Base-by-base conservation (phyloP, 169 alveolate genomes). In the Nephromyces sp. region DNA sequence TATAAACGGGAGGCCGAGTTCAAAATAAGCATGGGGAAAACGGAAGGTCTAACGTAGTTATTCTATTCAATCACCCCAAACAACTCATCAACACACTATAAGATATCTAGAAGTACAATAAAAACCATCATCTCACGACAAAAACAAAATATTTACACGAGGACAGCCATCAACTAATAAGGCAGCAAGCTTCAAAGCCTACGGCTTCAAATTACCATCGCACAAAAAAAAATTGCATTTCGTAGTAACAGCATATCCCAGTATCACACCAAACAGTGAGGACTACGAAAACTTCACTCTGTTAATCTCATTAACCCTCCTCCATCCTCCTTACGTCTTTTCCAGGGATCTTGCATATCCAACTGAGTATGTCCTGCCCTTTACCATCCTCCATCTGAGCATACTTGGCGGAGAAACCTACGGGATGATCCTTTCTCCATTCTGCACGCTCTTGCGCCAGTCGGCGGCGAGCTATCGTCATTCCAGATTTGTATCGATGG, bases 321-420 rank as follows among this genome's bases (percentile, higher is more conserved):
- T n/a, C n/a, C n/a, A n/a, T n/a, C n/a, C n/a, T n/a, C n/a, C n/a
- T 52, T 80, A 90, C 96, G 92, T 88, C 87, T 78, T 93, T 91
- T 31, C 99, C 99, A 35, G 99, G 99, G 27, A 95, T 94, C 77
- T 87, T 92, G 80, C 99, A 95, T n/a, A 89, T 88, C 99, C 99
- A 95, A 75, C 84, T 93, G 92, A 93, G 83, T 69, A 93, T 86
- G 80, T 96, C 94, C n/a, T n/a, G n/a, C 29, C 73, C 74, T 28
- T 85, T 81, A 0, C 94, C 96, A 75, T 93, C 97, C 15, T 89
- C 93, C 70, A 88, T 88, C 6, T 91, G 94, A 33, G 95, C 91
- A 68, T 95, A 96, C 68, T 90, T 94, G 0, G 99, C 99, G 1
- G 95, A 90, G 79, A 96, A 96, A 25, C 98, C 98, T 52, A 90